These are phyloP conservation scores for Comarum palustre DNA, from an alignment of 306 rosid genomes.

Conservation along the genomic window DNA sequence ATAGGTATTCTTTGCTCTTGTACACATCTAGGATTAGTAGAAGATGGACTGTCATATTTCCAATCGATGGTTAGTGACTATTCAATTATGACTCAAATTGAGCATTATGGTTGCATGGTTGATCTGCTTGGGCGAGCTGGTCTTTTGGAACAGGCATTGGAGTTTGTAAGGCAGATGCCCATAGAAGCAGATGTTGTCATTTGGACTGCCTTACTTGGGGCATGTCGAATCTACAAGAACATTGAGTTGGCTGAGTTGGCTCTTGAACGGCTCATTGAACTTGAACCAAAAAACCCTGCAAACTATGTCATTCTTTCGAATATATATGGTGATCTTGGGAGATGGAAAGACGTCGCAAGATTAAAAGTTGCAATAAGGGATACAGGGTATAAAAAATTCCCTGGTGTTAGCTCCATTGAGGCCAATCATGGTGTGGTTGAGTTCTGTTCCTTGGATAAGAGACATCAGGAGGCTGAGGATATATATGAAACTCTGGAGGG, in stretches of 20 bases:
- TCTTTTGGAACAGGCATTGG: constrained; percentile 53
- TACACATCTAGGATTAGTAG: constrained; percentile 65
- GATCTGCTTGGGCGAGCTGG: constrained; percentile 59
- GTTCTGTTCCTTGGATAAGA: constrained; percentile 42
- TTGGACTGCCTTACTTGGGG: constrained; percentile 51
- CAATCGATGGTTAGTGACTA: constrained; percentile 53
- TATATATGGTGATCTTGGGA: constrained; percentile 70
- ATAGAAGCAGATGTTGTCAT: constrained; percentile 54
- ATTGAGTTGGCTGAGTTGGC: constrained; percentile 52
- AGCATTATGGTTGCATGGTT: constrained; percentile 59
- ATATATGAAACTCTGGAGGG: constrained; percentile 36
- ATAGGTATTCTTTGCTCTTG: constrained; percentile 67
- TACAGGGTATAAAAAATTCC: constrained; percentile 46
- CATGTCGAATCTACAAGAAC: constrained; percentile 43
- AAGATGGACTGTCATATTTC: constrained; percentile 50
- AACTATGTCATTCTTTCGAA: constrained; percentile 72
- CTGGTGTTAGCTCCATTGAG: constrained; percentile 48
- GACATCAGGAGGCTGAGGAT: constrained; percentile 34
- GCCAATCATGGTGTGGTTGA: constrained; percentile 32
- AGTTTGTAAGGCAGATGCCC: constrained; percentile 65
- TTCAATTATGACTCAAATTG: constrained; percentile 49
- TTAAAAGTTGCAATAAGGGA: constrained; percentile 66
- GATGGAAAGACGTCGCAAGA: constrained; percentile 71
- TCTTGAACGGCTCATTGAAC: constrained; percentile 50
- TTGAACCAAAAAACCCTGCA: constrained; percentile 78